phyloP scores from a whole-genome alignment of 202 grass and related monocot genomes.

The Digitaria exilis region DNA sequence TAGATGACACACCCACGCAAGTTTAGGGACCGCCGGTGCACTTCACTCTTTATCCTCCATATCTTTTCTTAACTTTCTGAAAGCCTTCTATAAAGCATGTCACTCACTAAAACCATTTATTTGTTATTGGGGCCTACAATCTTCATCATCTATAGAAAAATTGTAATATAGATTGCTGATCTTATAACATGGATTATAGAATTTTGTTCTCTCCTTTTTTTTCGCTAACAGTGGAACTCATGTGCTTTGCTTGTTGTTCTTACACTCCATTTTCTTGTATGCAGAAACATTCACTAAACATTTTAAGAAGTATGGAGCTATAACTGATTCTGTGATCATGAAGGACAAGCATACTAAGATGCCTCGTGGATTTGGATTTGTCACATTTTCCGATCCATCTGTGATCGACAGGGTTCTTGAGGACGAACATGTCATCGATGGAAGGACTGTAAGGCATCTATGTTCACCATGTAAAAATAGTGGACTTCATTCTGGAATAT shows the following conservation, averaged over 20 bases:
- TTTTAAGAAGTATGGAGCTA: conserved; percentile 90
- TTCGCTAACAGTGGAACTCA: background rate
- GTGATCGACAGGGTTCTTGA: conserved; percentile 91
- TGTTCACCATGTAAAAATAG: background rate
- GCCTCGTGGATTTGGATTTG: conserved; percentile 98
- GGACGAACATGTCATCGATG: conserved; percentile 89
- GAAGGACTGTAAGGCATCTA: conserved; percentile 67
- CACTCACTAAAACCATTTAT: conserved; percentile 13
- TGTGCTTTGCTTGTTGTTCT: conserved; percentile 4
- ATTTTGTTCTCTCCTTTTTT: background rate
- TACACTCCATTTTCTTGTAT: conserved; percentile 19
- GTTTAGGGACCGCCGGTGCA: too few species aligned
- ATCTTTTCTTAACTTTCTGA: background rate
- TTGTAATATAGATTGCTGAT: conserved; percentile 1
- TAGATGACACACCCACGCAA: too few species aligned
- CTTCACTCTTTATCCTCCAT: conserved; percentile 15
- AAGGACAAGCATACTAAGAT: conserved; percentile 89
- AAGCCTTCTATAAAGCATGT: conserved; percentile 1
- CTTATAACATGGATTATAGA: background rate
- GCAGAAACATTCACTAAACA: conserved; percentile 85
- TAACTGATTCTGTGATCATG: conserved; percentile 98
- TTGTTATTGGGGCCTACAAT: background rate
- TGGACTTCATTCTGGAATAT: conserved; percentile 14
- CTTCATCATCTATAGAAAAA: background rate
- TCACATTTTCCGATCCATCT: conserved; percentile 94